Base-by-base conservation (phyloP, 768 basidiomycete species). In the Phylloporus arenicola region DNA sequence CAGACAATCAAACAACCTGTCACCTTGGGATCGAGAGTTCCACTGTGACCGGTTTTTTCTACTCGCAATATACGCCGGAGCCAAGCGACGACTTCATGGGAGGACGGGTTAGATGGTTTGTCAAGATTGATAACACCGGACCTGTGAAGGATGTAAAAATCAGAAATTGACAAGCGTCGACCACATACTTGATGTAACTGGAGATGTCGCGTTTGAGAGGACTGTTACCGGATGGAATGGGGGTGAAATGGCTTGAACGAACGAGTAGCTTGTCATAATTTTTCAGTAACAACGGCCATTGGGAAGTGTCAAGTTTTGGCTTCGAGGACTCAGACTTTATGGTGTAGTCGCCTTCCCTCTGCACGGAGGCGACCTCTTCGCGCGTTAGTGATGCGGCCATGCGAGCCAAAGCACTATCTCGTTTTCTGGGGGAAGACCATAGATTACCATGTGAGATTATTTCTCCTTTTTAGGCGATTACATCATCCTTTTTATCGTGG, bases 21-120 rank as follows among this genome's bases (percentile, higher is more conserved):
- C 58, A 99, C 96, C 70, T 99, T 99, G 43, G 96, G 96, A 68
- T 99, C 96, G 42, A 99, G 80, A 39, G 96, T 99, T 57, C 96
- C 96, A 52, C 93, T 96, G 72, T 99, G 96, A 37, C 96, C 96
- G 0, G 96, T 99, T 74, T 99, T 98, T 70, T 98, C 96, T 22
- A 88, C 92, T 19, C 94, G 84, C 47, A 99, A 70, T 56, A 99
- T 99, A n/a, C 96, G 83, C 60, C 94, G 81, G 55, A 99, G 73
- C 96, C 96, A 99, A 14, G 96, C 96, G 57, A 99, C 96, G 47
- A 99, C 96, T 76, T 99, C 96, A 70, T 99, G 96, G 5, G 94
- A 95, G 16, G 94, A 96, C 4, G 95, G 95, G 72, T 98, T 99
- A 29, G 95, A 97, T 20, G 96, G 96, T 66, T 99, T 99, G 81